Evolutionary conservation across 1,284 basidiomycete genomes (phyloP).

Genomic region (Ustilago cynodontis): DNA sequence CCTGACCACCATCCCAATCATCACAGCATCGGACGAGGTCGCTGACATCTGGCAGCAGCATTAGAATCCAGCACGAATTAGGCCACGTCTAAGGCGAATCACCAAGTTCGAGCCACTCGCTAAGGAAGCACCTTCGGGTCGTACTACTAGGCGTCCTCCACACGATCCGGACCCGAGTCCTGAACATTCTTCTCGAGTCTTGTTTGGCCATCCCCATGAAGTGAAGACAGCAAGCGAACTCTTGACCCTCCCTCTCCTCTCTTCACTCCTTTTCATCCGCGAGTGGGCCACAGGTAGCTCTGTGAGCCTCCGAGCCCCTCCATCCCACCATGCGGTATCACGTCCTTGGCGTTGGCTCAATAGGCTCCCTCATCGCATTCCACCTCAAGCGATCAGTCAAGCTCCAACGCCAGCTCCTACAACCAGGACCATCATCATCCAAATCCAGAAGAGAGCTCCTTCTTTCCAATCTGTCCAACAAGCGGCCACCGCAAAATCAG

Average conservation of each 20-base stretch:
- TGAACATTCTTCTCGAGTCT: neutral
- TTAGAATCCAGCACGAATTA: neutral
- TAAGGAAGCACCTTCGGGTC: neutral
- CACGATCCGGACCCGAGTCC: neutral
- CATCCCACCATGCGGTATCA: constrained; percentile 62
- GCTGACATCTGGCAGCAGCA: neutral
- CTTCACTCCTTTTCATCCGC: neutral
- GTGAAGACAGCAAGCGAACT: neutral
- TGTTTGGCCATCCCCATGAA: constrained; percentile 2
- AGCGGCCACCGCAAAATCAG: constrained; percentile 23
- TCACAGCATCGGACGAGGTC: neutral
- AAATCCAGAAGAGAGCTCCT: constrained; percentile 34
- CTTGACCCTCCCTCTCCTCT: neutral
- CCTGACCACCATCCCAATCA: neutral
- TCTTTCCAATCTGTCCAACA: constrained; percentile 50
- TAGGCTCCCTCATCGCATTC: constrained; percentile 66
- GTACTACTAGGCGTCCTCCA: constrained; percentile 8
- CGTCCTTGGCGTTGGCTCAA: constrained; percentile 66
- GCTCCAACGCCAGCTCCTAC: constrained; percentile 40
- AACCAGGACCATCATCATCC: constrained; percentile 31
- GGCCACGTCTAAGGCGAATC: neutral
- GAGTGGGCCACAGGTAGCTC: neutral
- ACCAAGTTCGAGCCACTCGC: neutral
- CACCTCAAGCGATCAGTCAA: constrained; percentile 60
- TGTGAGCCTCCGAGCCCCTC: neutral